Percentiles rank a stretch among this genome's conserved stretches.
Conservation (phyloP, 768 basidiomycete species). For the Tephrocybe sp. region DNA sequence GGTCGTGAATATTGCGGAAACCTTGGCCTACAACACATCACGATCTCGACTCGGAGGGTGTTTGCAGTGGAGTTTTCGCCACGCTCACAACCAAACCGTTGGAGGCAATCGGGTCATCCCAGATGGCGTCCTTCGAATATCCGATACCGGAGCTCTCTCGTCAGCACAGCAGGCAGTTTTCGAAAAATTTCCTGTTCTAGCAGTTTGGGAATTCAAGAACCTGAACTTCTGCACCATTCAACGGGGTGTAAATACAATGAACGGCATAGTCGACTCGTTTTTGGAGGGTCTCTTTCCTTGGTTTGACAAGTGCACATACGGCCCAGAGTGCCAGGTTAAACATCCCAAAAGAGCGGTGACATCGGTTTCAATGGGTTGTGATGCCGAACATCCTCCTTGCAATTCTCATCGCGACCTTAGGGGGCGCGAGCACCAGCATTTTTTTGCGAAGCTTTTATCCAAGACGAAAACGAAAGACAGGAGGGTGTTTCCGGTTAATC, state of each 20-base stretch:
- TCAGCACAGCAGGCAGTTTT: background rate
- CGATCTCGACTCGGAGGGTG: background rate
- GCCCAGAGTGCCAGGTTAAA: background rate
- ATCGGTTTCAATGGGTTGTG: background rate
- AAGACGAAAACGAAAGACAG: no score
- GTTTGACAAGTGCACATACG: background rate
- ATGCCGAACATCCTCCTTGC: background rate
- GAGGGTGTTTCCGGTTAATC: no score
- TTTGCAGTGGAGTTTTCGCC: background rate
- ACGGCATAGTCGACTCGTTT: background rate
- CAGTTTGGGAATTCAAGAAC: conserved; percentile 2
- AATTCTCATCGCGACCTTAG: background rate
- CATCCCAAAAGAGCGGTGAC: background rate
- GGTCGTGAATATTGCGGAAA: background rate
- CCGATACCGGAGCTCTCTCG: background rate
- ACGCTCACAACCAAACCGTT: background rate
- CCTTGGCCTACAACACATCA: background rate
- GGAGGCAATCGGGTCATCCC: background rate
- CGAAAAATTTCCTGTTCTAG: background rate
- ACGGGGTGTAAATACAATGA: background rate
- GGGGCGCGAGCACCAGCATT: no score
- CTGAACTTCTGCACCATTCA: background rate
- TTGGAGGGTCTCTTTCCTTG: background rate
- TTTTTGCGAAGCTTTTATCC: no score
- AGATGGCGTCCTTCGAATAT: background rate